Conservation (phyloP, 345 rosid species). For the Diplotaxis tenuifolia region DNA sequence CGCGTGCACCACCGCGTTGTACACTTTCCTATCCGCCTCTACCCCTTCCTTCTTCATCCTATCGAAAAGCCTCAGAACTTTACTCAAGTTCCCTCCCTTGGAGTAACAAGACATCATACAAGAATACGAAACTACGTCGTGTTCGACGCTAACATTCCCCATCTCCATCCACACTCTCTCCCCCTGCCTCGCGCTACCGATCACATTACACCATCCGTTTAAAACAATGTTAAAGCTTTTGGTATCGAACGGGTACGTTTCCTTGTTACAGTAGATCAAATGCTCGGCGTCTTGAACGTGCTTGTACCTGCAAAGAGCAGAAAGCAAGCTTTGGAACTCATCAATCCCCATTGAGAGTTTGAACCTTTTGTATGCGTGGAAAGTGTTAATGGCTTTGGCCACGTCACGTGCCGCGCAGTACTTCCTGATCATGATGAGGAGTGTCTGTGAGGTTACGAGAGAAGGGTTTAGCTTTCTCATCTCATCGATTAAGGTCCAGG, state of each 20-base stretch:
- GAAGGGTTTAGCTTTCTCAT: slow-evolving; percentile 58
- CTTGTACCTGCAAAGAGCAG: slow-evolving; percentile 92
- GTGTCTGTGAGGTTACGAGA: slow-evolving; percentile 70
- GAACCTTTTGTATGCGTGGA: slow-evolving; percentile 65
- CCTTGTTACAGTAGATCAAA: slow-evolving; percentile 69
- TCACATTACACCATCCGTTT: slow-evolving; percentile 85
- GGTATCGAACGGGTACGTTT: slow-evolving; percentile 61
- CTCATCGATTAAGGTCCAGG: slow-evolving; percentile 85
- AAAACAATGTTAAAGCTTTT: slow-evolving; percentile 84
- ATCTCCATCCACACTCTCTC: slow-evolving; percentile 90
- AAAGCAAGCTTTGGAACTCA: slow-evolving; percentile 81
- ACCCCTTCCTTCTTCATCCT: slow-evolving; percentile 56
- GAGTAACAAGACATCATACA: slow-evolving; percentile 80
- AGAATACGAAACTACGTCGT: slow-evolving; percentile 75
- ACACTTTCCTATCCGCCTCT: slow-evolving; percentile 81
- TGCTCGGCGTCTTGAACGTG: slow-evolving; percentile 94
- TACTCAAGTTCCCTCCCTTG: slow-evolving; percentile 60
- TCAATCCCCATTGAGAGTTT: slow-evolving; percentile 62
- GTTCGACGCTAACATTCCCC: slow-evolving; percentile 54
- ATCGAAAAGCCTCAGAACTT: slow-evolving; percentile 66
- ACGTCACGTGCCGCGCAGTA: slow-evolving; percentile 88
- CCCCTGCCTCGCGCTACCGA: slow-evolving; percentile 69
- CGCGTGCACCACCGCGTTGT: slow-evolving; percentile 76
- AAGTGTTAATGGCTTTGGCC: slow-evolving; percentile 73
- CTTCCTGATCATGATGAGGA: slow-evolving; percentile 80